Conservation (phyloP, 163 green algal species). For the Scenedesmus sp. region DNA sequence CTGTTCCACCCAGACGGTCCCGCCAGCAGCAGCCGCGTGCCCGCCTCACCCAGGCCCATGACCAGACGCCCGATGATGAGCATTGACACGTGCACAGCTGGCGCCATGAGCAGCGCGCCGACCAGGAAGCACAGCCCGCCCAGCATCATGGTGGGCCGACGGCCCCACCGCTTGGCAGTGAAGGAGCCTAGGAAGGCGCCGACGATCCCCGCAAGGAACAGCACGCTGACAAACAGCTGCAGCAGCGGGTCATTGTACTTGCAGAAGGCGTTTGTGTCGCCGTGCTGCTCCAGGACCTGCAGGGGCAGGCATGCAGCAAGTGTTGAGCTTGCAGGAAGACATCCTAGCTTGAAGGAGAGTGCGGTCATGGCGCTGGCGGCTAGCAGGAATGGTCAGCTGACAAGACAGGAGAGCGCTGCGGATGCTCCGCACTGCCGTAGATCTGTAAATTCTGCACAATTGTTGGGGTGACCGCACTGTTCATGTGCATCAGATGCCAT, state of each 20-base stretch:
- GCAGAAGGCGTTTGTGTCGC: conserved; percentile 33
- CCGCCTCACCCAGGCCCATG: conserved; percentile 70
- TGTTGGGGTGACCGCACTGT: too few relatives aligned
- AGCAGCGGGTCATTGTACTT: conserved; percentile 50
- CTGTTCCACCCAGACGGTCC: too few relatives aligned
- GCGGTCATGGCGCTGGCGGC: too few relatives aligned
- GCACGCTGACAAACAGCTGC: conserved; percentile 40
- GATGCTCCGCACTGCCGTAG: too few relatives aligned
- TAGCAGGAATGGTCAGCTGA: too few relatives aligned
- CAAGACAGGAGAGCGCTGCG: too few relatives aligned
- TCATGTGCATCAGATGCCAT: too few relatives aligned
- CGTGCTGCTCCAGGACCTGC: background rate
- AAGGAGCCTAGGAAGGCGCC: conserved; percentile 48
- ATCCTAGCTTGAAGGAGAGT: background rate
- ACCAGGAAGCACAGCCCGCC: conserved; percentile 65
- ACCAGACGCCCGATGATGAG: conserved; percentile 74
- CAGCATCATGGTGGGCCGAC: conserved; percentile 66
- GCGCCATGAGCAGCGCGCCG: conserved; percentile 64
- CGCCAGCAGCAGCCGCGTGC: background rate
- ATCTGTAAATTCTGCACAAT: too few relatives aligned
- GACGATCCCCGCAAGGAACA: conserved; percentile 55
- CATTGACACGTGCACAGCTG: conserved; percentile 69
- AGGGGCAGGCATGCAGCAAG: background rate
- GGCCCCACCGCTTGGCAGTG: conserved; percentile 50
- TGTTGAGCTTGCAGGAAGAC: background rate